Percentiles rank a stretch among this genome's conserved stretches.
phyloP scores from a whole-genome alignment of 2,329 filamentous ascomycete genomes.

The Drechslerella dactyloides region DNA sequence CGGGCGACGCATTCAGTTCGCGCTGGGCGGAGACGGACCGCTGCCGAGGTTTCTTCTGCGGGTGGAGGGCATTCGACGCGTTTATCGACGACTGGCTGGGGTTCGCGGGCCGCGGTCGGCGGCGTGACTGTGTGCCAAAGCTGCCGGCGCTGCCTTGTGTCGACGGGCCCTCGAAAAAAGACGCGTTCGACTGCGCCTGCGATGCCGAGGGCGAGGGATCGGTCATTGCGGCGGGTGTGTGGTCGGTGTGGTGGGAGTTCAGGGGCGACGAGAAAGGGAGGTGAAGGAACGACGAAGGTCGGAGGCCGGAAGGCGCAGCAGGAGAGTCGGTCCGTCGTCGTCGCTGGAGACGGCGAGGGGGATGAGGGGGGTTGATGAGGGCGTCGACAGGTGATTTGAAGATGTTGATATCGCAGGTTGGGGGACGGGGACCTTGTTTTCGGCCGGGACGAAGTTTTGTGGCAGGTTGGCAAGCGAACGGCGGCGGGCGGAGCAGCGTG shows the following conservation, averaged over 20 bases:
- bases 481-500: not conserved
- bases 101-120: slow-evolving; percentile 33
- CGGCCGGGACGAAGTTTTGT: slow-evolving; percentile 34
- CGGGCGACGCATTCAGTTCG: slow-evolving; percentile 42
- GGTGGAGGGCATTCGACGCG: slow-evolving; percentile 44
- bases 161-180: slow-evolving; percentile 42
- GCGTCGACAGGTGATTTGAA: not conserved
- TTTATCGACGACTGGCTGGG: slow-evolving; percentile 41
- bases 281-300: slow-evolving; percentile 27
- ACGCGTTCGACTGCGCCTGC: slow-evolving; percentile 49
- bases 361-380: not conserved
- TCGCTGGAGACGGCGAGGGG: slow-evolving; percentile 32
- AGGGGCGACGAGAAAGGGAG: slow-evolving; percentile 1
- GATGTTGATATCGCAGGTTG: slow-evolving; percentile 31
- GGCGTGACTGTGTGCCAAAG: slow-evolving; percentile 43
- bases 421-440: slow-evolving; percentile 21
- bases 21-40: slow-evolving; percentile 43
- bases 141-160: slow-evolving; percentile 37
- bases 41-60: slow-evolving; percentile 38
- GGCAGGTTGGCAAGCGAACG: slow-evolving; percentile 32
- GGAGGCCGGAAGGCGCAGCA: slow-evolving; percentile 38
- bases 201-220: slow-evolving; percentile 37
- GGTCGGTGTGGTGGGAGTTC: slow-evolving; percentile 6
- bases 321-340: slow-evolving; percentile 16
- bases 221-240: slow-evolving; percentile 29